Conservation (phyloP, 805 yeast genomes). For the Zygosaccharomyces gambellarensis region DNA sequence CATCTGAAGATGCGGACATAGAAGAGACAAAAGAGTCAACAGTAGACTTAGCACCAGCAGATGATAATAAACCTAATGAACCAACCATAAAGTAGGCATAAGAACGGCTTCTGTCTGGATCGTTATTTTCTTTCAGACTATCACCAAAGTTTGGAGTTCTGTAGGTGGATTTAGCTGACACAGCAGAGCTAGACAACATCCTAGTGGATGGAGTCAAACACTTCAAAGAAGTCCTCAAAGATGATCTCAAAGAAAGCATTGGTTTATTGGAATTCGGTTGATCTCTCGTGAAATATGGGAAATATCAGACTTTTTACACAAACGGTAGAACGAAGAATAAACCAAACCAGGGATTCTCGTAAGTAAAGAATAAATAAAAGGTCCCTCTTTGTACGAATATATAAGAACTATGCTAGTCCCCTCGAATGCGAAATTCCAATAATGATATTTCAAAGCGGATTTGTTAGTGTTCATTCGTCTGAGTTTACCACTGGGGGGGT, state of each 20-base stretch:
- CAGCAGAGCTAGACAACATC: slow-evolving; percentile 24
- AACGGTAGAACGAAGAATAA: neutral
- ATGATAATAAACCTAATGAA: slow-evolving; percentile 80
- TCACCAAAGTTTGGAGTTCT: slow-evolving; percentile 87
- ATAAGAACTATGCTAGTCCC: neutral
- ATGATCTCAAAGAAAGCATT: slow-evolving; percentile 28
- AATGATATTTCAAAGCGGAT: neutral
- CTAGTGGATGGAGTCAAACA: slow-evolving; percentile 18
- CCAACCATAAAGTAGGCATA: slow-evolving; percentile 98
- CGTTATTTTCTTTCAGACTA: slow-evolving; percentile 65
- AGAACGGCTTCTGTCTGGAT: slow-evolving; percentile 75
- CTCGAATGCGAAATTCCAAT: neutral
- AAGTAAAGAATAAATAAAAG: neutral
- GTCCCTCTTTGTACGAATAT: neutral
- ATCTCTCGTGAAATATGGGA: neutral
- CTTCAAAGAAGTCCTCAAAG: slow-evolving; percentile 21
- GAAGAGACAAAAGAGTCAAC: slow-evolving; percentile 88
- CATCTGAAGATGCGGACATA: slow-evolving; percentile 98
- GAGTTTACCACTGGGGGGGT: neutral
- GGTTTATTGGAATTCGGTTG: neutral
- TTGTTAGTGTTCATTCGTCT: neutral
- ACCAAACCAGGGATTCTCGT: neutral
- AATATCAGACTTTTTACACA: neutral
- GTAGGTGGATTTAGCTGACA: slow-evolving; percentile 63
- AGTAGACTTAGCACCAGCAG: slow-evolving; percentile 94